These are phyloP conservation scores for Senna siamea DNA, from an alignment of 306 rosid genomes.

Conservation along the genomic window DNA sequence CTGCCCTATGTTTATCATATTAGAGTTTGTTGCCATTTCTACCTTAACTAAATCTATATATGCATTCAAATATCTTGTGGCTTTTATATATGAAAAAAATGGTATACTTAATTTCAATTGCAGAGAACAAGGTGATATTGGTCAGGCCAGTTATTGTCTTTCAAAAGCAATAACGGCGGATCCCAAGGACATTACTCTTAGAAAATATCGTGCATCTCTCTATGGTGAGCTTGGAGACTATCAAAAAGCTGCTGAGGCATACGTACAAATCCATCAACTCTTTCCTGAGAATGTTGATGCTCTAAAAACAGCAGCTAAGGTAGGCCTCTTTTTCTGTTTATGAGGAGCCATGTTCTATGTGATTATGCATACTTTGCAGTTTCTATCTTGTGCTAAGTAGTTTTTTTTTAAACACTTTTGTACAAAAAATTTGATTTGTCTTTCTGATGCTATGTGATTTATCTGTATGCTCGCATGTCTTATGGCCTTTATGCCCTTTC, in stretches of 20 bases:
- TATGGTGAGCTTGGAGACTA: conserved; percentile 69
- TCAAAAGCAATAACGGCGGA: conserved; percentile 86
- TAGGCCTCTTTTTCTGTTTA: conserved; percentile 33
- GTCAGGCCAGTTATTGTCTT: conserved; percentile 74
- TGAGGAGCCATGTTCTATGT: conserved; percentile 30
- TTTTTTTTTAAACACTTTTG: conserved; percentile 9
- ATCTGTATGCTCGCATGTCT: conserved; percentile 22
- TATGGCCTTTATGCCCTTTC: not conserved
- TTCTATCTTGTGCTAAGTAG: not conserved
- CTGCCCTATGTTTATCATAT: not conserved
- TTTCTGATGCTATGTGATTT: conserved; percentile 7
- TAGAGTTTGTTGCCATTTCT: conserved; percentile 8
- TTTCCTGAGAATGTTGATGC: conserved; percentile 73
- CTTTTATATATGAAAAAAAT: conserved; percentile 19
- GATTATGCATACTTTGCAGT: conserved; percentile 26
- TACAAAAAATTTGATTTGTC: not conserved
- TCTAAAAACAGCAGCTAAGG: conserved; percentile 74
- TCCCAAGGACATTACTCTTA: conserved; percentile 60
- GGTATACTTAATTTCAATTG: conserved; percentile 36
- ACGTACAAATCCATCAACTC: conserved; percentile 67
- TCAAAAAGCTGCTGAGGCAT: conserved; percentile 78
- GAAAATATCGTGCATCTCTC: conserved; percentile 65
- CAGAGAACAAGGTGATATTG: conserved; percentile 67
- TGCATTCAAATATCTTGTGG: conserved; percentile 27
- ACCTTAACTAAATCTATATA: not conserved